A percentile compares a stretch with the other conserved stretches of the same genome.
These are phyloP conservation scores for Fusarium sp. DNA, from an alignment of 2,329 filamentous ascomycete species.

Conservation along the genomic window DNA sequence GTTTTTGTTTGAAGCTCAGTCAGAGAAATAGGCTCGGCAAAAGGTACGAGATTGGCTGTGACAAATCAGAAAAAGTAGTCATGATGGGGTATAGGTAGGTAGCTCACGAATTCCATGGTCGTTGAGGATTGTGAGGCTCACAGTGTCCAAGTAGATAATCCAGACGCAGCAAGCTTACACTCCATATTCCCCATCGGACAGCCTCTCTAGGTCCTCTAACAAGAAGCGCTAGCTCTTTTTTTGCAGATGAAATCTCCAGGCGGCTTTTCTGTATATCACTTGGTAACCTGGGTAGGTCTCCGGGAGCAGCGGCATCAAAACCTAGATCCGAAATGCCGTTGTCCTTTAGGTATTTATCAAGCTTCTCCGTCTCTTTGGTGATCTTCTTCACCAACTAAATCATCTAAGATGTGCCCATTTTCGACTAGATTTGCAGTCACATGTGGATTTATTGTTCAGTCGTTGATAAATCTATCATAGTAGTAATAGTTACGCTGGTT, in stretches of 20 bases:
- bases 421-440: slow-evolving; percentile 45
- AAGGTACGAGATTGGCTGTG: slow-evolving; percentile 60
- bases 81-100: slow-evolving; percentile 2
- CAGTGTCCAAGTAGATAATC: slow-evolving; percentile 54
- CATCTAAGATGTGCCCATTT: slow-evolving; percentile 51
- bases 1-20: slow-evolving; percentile 57
- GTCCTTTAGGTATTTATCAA: slow-evolving; percentile 58
- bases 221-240: slow-evolving; percentile 57
- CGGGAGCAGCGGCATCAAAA: slow-evolving; percentile 56
- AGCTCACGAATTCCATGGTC: slow-evolving; percentile 59
- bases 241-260: slow-evolving; percentile 58
- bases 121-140: slow-evolving; percentile 61
- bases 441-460: slow-evolving; percentile 46
- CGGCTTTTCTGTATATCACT: slow-evolving; percentile 57
- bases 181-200: slow-evolving; percentile 63
- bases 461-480: neutral
- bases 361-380: slow-evolving; percentile 57
- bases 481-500: neutral
- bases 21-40: slow-evolving; percentile 56
- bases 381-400: slow-evolving; percentile 59
- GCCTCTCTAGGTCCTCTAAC: slow-evolving; percentile 60
- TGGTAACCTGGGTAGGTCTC: slow-evolving; percentile 59
- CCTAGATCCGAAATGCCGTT: slow-evolving; percentile 54
- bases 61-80: neutral
- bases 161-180: slow-evolving; percentile 49